phyloP scores from a whole-genome alignment of 192 early-diverging fungal species.

The Gorgonomyces haynaldii region DNA sequence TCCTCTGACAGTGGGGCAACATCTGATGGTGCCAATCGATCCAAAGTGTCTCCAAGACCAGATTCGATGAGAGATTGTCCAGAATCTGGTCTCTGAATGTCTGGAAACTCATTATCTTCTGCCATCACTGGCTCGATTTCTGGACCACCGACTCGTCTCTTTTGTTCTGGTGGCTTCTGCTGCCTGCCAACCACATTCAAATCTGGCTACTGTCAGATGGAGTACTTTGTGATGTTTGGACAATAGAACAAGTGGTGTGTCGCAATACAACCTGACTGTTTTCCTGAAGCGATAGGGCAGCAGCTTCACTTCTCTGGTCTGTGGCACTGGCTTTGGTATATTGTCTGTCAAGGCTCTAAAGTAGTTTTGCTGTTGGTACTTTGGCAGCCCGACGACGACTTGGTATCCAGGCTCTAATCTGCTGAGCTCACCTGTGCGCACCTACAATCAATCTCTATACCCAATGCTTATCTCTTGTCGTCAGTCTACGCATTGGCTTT shows the following conservation, averaged over 20 bases:
- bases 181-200: neutral
- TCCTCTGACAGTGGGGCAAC: too few relatives aligned
- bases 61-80: too few relatives aligned
- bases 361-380: neutral
- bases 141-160: neutral
- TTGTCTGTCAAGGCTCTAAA: conserved; percentile 4
- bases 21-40: too few relatives aligned
- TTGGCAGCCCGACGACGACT: neutral
- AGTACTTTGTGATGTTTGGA: neutral
- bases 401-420: too few relatives aligned
- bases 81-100: too few relatives aligned
- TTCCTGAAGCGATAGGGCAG: conserved; percentile 1
- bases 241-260: conserved; percentile 1
- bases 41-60: too few relatives aligned
- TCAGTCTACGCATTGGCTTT: too few relatives aligned
- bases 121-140: conserved; percentile 8
- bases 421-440: too few relatives aligned
- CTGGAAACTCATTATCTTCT: conserved; percentile 6
- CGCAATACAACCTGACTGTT: conserved; percentile 1
- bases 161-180: neutral
- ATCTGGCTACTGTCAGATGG: neutral
- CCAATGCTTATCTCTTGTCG: too few relatives aligned
- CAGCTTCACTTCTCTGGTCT: neutral
- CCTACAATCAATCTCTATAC: too few relatives aligned
- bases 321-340: neutral